phyloP scores from a whole-genome alignment of 1,284 basidiomycete species.

The Cryptococcus wingfieldii region DNA sequence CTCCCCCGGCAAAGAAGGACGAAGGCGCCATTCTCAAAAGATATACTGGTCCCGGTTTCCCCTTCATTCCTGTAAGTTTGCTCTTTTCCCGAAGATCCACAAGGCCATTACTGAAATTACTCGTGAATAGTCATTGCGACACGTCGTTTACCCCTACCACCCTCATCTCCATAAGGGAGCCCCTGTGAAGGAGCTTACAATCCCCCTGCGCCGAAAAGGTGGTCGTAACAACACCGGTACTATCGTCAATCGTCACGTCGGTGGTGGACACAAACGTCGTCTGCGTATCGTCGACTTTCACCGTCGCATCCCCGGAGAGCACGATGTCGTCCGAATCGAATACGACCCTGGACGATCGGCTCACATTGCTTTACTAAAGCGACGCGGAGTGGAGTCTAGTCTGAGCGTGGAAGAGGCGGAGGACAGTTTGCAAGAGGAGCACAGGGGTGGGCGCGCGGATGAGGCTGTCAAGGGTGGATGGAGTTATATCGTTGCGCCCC shows the following conservation, averaged over 20 bases:
- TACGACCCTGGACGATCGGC: conserved; percentile 93
- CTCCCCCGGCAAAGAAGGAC: conserved; percentile 17
- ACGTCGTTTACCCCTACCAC: conserved; percentile 75
- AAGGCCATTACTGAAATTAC: neutral
- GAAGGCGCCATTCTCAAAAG: conserved; percentile 36
- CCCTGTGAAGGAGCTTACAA: conserved; percentile 77
- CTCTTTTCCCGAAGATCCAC: neutral
- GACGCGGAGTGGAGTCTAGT: conserved; percentile 36
- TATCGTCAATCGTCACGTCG: conserved; percentile 82
- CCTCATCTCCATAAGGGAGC: conserved; percentile 77
- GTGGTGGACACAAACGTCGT: conserved; percentile 86
- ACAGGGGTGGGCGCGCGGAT: conserved; percentile 10
- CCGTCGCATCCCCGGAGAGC: conserved; percentile 68
- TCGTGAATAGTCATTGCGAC: conserved; percentile 62
- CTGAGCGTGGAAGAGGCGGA: conserved; percentile 30
- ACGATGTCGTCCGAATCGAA: conserved; percentile 88
- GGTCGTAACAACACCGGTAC: conserved; percentile 78
- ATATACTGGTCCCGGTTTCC: conserved; percentile 43
- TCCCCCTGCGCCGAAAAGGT: conserved; percentile 75
- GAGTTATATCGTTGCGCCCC: conserved; percentile 88
- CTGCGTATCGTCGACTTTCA: conserved; percentile 85
- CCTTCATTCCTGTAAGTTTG: conserved; percentile 41
- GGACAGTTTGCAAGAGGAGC: conserved; percentile 13
- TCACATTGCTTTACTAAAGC: conserved; percentile 79
- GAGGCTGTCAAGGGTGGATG: conserved; percentile 46